Evolutionary conservation across 768 basidiomycete species (phyloP).

Genomic region (Auricularia cornea): DNA sequence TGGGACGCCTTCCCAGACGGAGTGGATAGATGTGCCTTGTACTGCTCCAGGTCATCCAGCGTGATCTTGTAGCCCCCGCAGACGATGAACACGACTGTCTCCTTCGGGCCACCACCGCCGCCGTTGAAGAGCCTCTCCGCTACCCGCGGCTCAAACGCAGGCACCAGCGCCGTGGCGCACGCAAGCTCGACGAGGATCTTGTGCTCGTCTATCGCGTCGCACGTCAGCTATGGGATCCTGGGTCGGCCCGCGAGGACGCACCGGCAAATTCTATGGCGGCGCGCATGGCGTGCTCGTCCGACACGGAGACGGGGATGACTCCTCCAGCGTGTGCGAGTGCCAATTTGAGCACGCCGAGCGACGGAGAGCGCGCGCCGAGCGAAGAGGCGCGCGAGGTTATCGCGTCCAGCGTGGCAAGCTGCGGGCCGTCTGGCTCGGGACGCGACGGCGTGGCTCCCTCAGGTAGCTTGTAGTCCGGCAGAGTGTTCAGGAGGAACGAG

Average conservation of each 20-base stretch:
- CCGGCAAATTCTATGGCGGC: conserved; percentile 49
- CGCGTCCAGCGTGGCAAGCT: conserved; percentile 45
- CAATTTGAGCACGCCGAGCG: conserved; percentile 53
- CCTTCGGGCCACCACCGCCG: conserved; percentile 13
- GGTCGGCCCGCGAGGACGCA: too few species aligned
- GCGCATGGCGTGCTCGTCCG: conserved; percentile 65
- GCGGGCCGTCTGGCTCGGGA: conserved; percentile 19
- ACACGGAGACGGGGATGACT: conserved; percentile 50
- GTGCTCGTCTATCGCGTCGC: conserved; percentile 75
- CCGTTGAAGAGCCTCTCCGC: conserved; percentile 38
- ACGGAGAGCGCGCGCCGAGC: conserved; percentile 59
- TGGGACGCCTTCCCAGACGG: too few species aligned
- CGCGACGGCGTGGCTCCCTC: neutral
- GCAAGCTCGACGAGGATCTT: conserved; percentile 68
- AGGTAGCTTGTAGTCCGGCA: neutral
- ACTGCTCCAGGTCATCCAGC: conserved; percentile 42
- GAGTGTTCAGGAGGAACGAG: conserved; percentile 47
- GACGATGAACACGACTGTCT: conserved; percentile 54
- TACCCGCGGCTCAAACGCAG: conserved; percentile 52
- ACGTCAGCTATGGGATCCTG: too few species aligned
- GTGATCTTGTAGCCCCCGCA: conserved; percentile 69
- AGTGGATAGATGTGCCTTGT: conserved; percentile 18
- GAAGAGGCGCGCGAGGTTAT: conserved; percentile 63
- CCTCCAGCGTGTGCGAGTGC: conserved; percentile 52
- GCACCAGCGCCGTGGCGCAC: conserved; percentile 58